These are phyloP conservation scores for Barbarea vulgaris DNA, from an alignment of 345 rosid species.

Conservation along the genomic window DNA sequence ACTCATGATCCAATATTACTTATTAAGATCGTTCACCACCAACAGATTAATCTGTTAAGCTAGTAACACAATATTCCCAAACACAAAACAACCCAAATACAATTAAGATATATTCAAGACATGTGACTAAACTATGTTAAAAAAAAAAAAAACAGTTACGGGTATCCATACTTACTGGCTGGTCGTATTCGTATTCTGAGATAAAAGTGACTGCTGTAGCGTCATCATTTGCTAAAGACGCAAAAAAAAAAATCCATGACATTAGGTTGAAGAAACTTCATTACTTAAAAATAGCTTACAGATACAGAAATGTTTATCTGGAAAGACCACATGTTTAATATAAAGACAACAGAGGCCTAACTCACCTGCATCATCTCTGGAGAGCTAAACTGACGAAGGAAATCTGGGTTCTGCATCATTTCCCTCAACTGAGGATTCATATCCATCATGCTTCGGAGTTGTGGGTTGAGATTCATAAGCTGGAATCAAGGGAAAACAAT, in stretches of 20 bases:
- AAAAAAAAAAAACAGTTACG: not conserved
- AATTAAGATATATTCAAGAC: not conserved
- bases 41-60: not conserved
- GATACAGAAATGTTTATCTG: not conserved
- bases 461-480: constrained; percentile 65
- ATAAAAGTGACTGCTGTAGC: constrained; percentile 63
- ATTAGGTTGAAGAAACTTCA: constrained; percentile 12
- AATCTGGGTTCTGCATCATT: constrained; percentile 87
- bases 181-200: constrained; percentile 61
- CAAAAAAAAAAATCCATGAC: not conserved
- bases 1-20: no score
- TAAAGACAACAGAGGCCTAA: constrained; percentile 21
- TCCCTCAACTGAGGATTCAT: constrained; percentile 77
- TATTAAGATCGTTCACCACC: not conserved
- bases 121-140: not conserved
- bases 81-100: not conserved
- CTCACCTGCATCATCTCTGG: constrained; percentile 82
- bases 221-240: constrained; percentile 56
- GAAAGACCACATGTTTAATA: not conserved
- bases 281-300: not conserved
- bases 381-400: constrained; percentile 70
- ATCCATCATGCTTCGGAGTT: constrained; percentile 62
- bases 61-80: constrained; percentile 15
- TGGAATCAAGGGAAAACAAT: constrained; percentile 31
- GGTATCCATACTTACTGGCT: constrained; percentile 56